Evolutionary conservation across 129 eudicot genomes (phyloP), one percentile per base, ranked within the genome.

Genomic region (Helianthus tuberosus): DNA sequence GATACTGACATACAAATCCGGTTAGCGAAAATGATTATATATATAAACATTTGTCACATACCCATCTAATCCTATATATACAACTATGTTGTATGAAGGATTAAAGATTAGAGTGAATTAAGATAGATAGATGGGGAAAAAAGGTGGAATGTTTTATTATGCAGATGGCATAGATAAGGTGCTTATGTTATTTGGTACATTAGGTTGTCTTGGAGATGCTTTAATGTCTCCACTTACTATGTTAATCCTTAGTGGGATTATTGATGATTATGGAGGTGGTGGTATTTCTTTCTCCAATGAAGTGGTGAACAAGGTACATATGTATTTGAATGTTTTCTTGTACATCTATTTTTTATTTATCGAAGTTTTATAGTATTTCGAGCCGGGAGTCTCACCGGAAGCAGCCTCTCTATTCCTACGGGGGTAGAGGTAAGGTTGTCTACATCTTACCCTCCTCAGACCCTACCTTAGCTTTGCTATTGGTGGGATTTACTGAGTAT

Each of bases 201-300:
- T 89, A 41, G 89, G 88, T 50, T 63, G 85, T 70, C 74, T 89
- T 66, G 96, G 92, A 69, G 96, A 87, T 66, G 92, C 88, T 20
- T 73, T 87, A 50, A 80, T 79, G 78, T 67, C 85, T 80, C 96
- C 96, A n/a, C 81, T 87, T 68, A 82, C 89, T 11, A 72, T 89
- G 90, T 5, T 86, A 20, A 80, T 83, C 69, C 87, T 87, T 47
- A 79, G 92, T 12, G 80, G 78, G 16, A 57, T 75, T 1, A 80
- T 89, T 35, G 73, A 84, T 25, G 80, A 82, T 3, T 89, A 82
- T 81, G 87, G 87, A 63, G 13, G 62, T 2, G 52, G 74, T 44
- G 71, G 46, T 53, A 13, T 41, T 72, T 68, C 89, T 54, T 58
- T 89, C 43, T 51, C 88, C 12, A 63, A 66, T 38, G 77, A 78